Conservation (phyloP, 2,329 filamentous ascomycete species). For the Talaromyces verruculosus region DNA sequence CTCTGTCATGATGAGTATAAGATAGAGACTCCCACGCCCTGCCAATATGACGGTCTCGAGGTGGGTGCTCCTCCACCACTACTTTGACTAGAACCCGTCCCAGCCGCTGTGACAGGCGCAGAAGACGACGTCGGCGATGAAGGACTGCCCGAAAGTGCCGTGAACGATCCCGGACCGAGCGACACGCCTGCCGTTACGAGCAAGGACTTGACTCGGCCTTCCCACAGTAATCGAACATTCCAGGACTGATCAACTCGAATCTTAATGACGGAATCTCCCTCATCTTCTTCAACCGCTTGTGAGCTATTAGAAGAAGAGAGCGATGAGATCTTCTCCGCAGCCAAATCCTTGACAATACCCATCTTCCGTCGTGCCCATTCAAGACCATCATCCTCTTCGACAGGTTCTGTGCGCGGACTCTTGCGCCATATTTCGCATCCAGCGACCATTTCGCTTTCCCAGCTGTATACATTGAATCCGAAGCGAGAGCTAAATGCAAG, state of each 20-base stretch:
- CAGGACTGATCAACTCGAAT: constrained; percentile 85
- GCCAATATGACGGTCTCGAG: constrained; percentile 39
- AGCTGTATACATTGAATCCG: constrained; percentile 97
- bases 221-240: constrained; percentile 84
- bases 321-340: constrained; percentile 23
- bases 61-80: constrained; percentile 19
- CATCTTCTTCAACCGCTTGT: constrained; percentile 26
- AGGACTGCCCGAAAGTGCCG: constrained; percentile 30
- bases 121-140: constrained; percentile 28
- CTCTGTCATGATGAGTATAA: constrained; percentile 41
- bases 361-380: constrained; percentile 43
- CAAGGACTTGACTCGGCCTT: constrained; percentile 86
- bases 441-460: constrained; percentile 89
- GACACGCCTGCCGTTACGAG: constrained; percentile 87
- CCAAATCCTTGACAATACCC: constrained; percentile 32
- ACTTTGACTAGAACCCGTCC: constrained; percentile 19
- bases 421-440: constrained; percentile 91
- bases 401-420: constrained; percentile 22
- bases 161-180: constrained; percentile 60
- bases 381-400: constrained; percentile 43
- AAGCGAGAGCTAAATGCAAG: constrained; percentile 86
- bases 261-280: constrained; percentile 79
- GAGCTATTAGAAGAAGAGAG: constrained; percentile 23
- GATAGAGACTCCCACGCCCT: constrained; percentile 44
- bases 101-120: constrained; percentile 2